A percentile compares a stretch with the other conserved stretches of the same genome.
Evolutionary conservation across 371 early-diverging fungal species (phyloP).

Genomic region (Parasitella parasitica): DNA sequence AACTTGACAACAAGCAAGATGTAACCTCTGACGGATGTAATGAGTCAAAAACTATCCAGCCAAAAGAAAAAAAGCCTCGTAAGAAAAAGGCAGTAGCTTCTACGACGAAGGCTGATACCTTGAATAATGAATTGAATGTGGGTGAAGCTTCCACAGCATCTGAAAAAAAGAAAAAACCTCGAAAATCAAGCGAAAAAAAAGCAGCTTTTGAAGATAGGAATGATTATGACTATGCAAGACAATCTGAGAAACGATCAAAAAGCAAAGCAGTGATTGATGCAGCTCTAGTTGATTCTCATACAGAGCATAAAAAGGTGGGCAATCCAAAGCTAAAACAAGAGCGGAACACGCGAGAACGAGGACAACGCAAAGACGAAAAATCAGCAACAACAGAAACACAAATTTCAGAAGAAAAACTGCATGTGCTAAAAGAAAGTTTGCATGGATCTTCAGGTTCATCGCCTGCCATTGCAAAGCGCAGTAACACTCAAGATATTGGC

Average conservation of each 20-base stretch:
- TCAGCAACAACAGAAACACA: neutral
- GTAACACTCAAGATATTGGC: too few relatives aligned
- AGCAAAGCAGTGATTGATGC: neutral
- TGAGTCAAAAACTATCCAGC: neutral
- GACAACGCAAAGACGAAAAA: neutral
- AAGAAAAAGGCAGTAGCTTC: neutral
- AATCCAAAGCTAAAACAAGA: neutral
- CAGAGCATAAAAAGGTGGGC: neutral
- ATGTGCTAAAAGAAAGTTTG: too few relatives aligned
- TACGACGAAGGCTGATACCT: neutral
- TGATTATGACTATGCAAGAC: neutral
- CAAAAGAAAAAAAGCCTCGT: neutral
- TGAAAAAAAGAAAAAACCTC: neutral
- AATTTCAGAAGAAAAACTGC: too few relatives aligned
- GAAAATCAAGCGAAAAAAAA: neutral
- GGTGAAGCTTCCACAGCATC: neutral
- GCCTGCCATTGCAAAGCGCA: neutral
- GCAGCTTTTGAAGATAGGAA: neutral
- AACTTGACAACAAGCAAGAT: neutral
- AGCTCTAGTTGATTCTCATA: neutral
- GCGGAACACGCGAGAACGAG: constrained; percentile 2
- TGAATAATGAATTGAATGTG: neutral
- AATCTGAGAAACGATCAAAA: neutral
- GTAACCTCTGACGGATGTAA: neutral
- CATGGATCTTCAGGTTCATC: neutral